Evolutionary conservation across 2,329 filamentous ascomycete genomes (phyloP), one percentile per base, ranked within the genome.

Genomic region (Saccharata proteae): DNA sequence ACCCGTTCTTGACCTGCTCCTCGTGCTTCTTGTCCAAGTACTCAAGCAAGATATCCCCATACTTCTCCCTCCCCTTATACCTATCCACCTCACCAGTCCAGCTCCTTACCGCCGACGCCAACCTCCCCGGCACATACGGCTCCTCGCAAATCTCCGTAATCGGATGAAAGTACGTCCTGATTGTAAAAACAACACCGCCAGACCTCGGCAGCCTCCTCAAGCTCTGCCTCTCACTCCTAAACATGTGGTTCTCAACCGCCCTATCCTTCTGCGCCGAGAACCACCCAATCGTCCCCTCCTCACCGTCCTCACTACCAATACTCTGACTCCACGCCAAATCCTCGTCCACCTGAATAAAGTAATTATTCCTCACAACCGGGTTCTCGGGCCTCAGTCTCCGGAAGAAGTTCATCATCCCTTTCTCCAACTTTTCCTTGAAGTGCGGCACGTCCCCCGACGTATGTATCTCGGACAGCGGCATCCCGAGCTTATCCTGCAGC

Each of bases 311-410:
- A 11, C 58, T 44, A 0, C 83, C 83, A 42, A 92, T 86, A 44
- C 74, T 81, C 45, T 65, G 59, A 37, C 76, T 81, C 83, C 83
- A 92, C 1, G 78, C 63, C 2, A 93, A 61, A 4, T 67, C 57
- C 35, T 85, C 80, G 47, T 92, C 83, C 1, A 90, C 81, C 56
- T 92, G 83, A 40, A 92, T 69, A 59, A 92, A 92, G 56, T 90
- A 92, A 50, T 90, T 88, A 50, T 86, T 83, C 36, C 82, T 65
- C 13, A 74, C 43, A 15, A 80, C 69, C 0, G 74, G 67, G 26
- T 73, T 71, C 24, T 83, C 74, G 1, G 78, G 77, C 46, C 69
- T 66, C 0, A 90, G 53, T 0, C 83, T 62, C 0, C 71, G 64
- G 59, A 92, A 90, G 60, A 92, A 85, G 49, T 79, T 83, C 59